Conservation (phyloP, 2,329 filamentous ascomycete species). For the Apiospora koreana region DNA sequence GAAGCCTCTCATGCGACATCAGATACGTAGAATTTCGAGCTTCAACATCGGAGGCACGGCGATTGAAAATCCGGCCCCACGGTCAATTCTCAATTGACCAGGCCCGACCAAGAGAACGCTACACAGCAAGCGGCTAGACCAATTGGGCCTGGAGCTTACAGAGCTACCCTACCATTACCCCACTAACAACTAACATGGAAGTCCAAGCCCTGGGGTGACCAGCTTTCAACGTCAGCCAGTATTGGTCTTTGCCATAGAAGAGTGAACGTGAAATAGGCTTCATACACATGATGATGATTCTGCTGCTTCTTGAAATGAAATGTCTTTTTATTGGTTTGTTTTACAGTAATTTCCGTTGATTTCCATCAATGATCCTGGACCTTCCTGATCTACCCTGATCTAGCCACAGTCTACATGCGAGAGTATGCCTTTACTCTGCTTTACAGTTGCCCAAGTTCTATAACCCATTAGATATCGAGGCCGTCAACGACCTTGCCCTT, state of each 20-base stretch:
- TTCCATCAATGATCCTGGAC: background rate
- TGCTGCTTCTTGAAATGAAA: background rate
- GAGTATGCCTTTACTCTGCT: slow-evolving; percentile 20
- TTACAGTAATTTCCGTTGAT: slow-evolving; percentile 6
- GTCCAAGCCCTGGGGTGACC: background rate
- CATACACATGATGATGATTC: too few species aligned
- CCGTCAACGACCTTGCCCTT: slow-evolving; percentile 85
- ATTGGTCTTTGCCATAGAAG: background rate
- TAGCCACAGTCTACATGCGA: slow-evolving; percentile 15
- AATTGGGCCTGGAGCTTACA: background rate
- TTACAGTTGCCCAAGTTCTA: slow-evolving; percentile 16
- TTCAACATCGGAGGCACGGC: slow-evolving; percentile 15
- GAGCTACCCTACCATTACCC: background rate
- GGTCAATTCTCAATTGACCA: background rate
- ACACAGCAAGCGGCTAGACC: background rate
- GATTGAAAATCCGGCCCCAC: slow-evolving; percentile 12
- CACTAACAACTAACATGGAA: background rate
- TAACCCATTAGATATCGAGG: slow-evolving; percentile 68
- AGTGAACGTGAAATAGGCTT: background rate
- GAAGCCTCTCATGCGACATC: background rate
- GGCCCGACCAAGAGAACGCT: background rate
- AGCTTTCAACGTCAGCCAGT: background rate
- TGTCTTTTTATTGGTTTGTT: slow-evolving; percentile 13
- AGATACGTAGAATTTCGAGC: slow-evolving; percentile 12
- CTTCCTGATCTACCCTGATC: slow-evolving; percentile 17